Conservation (phyloP, 208 protist species). For the Leishmania gerbilli region DNA sequence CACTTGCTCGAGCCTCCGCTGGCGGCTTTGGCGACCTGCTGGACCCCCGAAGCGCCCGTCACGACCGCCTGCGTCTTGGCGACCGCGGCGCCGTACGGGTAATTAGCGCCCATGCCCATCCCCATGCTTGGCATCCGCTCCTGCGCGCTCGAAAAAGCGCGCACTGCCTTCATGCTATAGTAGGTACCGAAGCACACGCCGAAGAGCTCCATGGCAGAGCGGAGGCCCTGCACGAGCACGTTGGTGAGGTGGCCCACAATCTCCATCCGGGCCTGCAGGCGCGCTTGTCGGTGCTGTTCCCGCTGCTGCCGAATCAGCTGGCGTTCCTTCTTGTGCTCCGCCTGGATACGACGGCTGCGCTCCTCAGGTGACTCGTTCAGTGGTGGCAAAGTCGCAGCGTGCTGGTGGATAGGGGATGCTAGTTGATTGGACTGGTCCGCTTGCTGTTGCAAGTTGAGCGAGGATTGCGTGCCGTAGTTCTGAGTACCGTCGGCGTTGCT, state of each 20-base stretch:
- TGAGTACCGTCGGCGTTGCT: slow-evolving; percentile 7
- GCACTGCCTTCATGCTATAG: slow-evolving; percentile 85
- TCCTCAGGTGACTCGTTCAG: slow-evolving; percentile 66
- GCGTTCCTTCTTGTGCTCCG: slow-evolving; percentile 60
- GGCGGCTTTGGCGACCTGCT: slow-evolving; percentile 13
- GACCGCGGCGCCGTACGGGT: neutral
- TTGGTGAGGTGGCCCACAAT: slow-evolving; percentile 75
- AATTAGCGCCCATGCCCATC: slow-evolving; percentile 8
- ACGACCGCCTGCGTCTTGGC: slow-evolving; percentile 14
- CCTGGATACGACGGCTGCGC: slow-evolving; percentile 54
- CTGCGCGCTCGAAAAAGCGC: slow-evolving; percentile 60
- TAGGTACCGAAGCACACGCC: slow-evolving; percentile 86
- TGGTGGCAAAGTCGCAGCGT: slow-evolving; percentile 33
- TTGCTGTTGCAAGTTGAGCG: slow-evolving; percentile 15
- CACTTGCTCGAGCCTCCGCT: slow-evolving; percentile 29
- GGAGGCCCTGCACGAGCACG: slow-evolving; percentile 77
- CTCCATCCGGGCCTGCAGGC: slow-evolving; percentile 76
- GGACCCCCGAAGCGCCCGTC: slow-evolving; percentile 2
- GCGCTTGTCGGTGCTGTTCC: slow-evolving; percentile 66
- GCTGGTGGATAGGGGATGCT: slow-evolving; percentile 47
- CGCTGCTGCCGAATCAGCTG: slow-evolving; percentile 70
- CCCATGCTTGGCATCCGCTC: slow-evolving; percentile 27
- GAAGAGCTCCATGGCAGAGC: slow-evolving; percentile 79
- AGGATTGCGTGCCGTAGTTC: slow-evolving; percentile 12
- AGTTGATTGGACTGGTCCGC: slow-evolving; percentile 25